phyloP scores from a whole-genome alignment of 352 stramenopile species.

The Peronosclerospora sorghi region DNA sequence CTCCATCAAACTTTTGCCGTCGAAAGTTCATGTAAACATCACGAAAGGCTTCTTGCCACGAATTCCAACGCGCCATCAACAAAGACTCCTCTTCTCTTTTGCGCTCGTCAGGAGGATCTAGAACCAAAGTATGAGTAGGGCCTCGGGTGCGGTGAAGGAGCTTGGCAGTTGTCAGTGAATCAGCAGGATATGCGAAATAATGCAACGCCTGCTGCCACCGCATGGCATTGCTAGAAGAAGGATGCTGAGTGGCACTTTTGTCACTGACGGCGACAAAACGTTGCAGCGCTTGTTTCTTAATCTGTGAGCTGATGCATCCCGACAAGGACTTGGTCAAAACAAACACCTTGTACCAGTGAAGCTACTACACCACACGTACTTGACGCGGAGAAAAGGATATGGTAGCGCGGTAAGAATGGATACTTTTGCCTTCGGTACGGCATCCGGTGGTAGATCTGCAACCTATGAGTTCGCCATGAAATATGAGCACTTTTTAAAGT shows the following conservation, averaged over 20 bases:
- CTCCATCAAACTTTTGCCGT: not conserved
- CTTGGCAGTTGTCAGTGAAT: conserved; percentile 38
- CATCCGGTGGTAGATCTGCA: conserved; percentile 36
- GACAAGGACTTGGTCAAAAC: not conserved
- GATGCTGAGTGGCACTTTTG: not conserved
- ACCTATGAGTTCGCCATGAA: conserved; percentile 15
- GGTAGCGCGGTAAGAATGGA: conserved; percentile 49
- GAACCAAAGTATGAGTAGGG: conserved; percentile 17
- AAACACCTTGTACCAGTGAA: not conserved
- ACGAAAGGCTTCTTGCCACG: conserved; percentile 61
- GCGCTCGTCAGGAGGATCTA: conserved; percentile 14
- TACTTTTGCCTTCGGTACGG: conserved; percentile 45
- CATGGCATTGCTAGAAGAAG: conserved; percentile 16
- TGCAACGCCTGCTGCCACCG: conserved; percentile 52
- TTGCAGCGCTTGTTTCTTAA: conserved; percentile 25
- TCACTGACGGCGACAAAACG: conserved; percentile 11
- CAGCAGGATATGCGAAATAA: conserved; percentile 57
- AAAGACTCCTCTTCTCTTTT: conserved; percentile 50
- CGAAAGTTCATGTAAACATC: conserved; percentile 61
- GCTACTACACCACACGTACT: conserved; percentile 18
- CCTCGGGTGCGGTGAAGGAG: conserved; percentile 26
- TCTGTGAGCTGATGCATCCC: conserved; percentile 19
- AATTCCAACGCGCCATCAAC: conserved; percentile 38
- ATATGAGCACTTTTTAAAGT: conserved; percentile 1
- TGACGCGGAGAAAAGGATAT: conserved; percentile 49